A percentile compares a stretch with the other conserved stretches of the same genome.
Conservation (phyloP, 164 flowering plant species). For the Liriodendron chinense region DNA sequence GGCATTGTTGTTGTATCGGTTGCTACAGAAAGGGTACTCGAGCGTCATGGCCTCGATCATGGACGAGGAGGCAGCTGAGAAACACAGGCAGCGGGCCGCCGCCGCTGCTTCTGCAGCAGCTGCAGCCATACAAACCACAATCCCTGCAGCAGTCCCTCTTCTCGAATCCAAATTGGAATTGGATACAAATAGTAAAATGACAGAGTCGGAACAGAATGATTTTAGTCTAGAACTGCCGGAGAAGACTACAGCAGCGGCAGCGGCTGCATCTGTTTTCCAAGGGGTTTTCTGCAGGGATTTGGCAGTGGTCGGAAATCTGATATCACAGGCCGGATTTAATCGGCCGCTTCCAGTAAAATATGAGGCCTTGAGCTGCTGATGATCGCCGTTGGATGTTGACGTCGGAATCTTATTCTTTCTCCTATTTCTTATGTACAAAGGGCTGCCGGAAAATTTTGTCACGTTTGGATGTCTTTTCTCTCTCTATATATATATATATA, state of each 20-base stretch:
- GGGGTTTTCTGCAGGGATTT: slow-evolving; percentile 92
- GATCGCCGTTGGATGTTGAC: neutral
- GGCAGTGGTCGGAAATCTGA: slow-evolving; percentile 65
- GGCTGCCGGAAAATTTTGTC: slow-evolving; percentile 12
- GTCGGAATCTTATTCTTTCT: slow-evolving; percentile 3
- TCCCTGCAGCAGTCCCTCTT: slow-evolving; percentile 24
- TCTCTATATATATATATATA: neutral
- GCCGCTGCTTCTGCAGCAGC: slow-evolving; percentile 27
- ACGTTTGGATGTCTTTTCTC: neutral
- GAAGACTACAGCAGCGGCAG: slow-evolving; percentile 3
- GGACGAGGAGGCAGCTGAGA: slow-evolving; percentile 78
- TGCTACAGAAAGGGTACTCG: slow-evolving; percentile 80
- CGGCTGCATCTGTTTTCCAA: slow-evolving; percentile 49
- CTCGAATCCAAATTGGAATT: neutral
- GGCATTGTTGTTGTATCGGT: slow-evolving; percentile 62
- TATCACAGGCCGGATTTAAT: slow-evolving; percentile 69
- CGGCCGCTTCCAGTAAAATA: slow-evolving; percentile 71
- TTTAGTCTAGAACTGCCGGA: slow-evolving; percentile 9
- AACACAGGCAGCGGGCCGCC: slow-evolving; percentile 51
- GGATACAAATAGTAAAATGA: slow-evolving; percentile 2
- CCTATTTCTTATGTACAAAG: slow-evolving; percentile 7
- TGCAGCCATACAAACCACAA: neutral
- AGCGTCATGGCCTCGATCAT: slow-evolving; percentile 48
- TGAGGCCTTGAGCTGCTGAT: slow-evolving; percentile 87
- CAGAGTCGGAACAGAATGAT: neutral